Conservation (phyloP, 805 yeast genomes). For the Kodamaea sagamina region DNA sequence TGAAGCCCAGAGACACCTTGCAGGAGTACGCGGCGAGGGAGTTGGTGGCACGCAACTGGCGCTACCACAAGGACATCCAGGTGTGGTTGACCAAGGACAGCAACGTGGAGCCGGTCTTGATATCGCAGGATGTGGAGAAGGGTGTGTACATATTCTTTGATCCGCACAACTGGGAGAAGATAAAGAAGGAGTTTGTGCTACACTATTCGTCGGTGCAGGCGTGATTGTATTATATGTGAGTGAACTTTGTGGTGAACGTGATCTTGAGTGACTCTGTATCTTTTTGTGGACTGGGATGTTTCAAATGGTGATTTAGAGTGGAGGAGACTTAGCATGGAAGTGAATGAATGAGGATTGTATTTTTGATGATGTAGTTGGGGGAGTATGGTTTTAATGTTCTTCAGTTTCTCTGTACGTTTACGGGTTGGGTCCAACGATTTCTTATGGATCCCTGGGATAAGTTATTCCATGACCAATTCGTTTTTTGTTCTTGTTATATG, state of each 20-base stretch:
- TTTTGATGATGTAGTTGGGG: too few species aligned
- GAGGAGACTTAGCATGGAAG: too few species aligned
- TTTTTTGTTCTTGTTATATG: too few species aligned
- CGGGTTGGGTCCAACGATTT: too few species aligned
- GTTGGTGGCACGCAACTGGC: constrained; percentile 90
- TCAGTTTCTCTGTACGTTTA: too few species aligned
- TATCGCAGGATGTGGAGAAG: constrained; percentile 79
- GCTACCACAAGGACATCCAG: constrained; percentile 92
- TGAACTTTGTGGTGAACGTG: neutral
- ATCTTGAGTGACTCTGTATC: neutral
- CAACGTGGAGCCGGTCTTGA: constrained; percentile 79
- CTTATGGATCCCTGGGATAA: too few species aligned
- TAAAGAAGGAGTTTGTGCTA: constrained; percentile 65
- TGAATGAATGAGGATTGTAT: too few species aligned
- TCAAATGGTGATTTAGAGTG: too few species aligned
- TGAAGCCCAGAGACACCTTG: constrained; percentile 87
- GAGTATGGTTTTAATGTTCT: too few species aligned
- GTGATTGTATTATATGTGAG: constrained; percentile 9
- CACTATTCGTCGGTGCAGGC: constrained; percentile 45
- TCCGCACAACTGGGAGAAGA: constrained; percentile 94
- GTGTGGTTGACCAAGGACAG: constrained; percentile 97
- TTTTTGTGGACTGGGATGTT: too few species aligned
- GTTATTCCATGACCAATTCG: too few species aligned
- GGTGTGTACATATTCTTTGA: constrained; percentile 95
- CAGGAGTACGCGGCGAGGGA: constrained; percentile 95